Evolutionary conservation across 1,139 yeast genomes (phyloP).

Genomic region (Geotrichum phurueaensis): DNA sequence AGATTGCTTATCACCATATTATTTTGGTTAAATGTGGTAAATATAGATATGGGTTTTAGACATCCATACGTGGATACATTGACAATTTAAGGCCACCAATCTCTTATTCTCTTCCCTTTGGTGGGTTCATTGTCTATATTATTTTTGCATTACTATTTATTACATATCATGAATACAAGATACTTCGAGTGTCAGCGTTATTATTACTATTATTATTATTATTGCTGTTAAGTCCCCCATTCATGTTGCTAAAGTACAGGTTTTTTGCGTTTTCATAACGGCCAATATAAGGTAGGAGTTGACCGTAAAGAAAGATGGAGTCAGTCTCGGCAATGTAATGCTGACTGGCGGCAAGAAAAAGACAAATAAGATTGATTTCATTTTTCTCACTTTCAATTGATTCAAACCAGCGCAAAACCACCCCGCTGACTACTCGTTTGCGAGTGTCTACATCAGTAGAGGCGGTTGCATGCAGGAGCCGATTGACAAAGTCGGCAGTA

Average conservation of each 20-base stretch:
- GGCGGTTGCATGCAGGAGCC: not conserved
- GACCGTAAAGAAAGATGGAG: constrained; percentile 25
- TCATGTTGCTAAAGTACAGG: constrained; percentile 19
- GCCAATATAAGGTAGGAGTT: constrained; percentile 28
- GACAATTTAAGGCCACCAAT: not conserved
- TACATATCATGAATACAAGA: not conserved
- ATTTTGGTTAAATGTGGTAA: not conserved
- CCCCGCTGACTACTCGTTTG: constrained; percentile 7
- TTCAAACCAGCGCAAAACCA: constrained; percentile 13
- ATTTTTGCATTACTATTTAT: not conserved
- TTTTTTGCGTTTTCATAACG: constrained; percentile 25
- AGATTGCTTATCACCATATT: too few relatives aligned
- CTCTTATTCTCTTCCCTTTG: too few relatives aligned
- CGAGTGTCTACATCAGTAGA: not conserved
- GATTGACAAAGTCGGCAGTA: constrained; percentile 13
- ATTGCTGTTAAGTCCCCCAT: not conserved
- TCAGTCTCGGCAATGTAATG: constrained; percentile 19
- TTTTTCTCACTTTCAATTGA: constrained; percentile 1
- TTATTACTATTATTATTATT: not conserved
- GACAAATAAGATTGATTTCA: constrained; percentile 23
- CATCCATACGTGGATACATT: not conserved
- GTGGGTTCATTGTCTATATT: not conserved
- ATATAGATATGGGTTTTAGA: not conserved
- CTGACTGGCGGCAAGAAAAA: constrained; percentile 18
- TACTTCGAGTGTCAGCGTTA: not conserved